These are phyloP conservation scores for Paramecium primaurelia DNA, from an alignment of 73 alveolate species.

Conservation along the genomic window DNA sequence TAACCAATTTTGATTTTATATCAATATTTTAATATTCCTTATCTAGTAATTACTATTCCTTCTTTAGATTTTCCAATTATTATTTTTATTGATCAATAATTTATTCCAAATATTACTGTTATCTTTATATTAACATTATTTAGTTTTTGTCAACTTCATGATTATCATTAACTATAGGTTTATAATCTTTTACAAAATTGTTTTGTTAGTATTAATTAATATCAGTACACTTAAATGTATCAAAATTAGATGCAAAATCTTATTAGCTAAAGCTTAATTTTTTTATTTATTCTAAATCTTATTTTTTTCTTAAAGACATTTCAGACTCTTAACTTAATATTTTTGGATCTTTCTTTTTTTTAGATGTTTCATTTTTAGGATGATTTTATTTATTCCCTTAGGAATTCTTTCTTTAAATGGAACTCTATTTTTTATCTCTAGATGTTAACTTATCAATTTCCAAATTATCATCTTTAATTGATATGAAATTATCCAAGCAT, in stretches of 20 bases:
- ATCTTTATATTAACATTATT: background rate
- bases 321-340: background rate
- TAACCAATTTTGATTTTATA: background rate
- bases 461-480: background rate
- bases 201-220: background rate
- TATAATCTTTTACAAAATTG: background rate
- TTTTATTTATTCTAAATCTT: background rate
- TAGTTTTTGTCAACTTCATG: background rate
- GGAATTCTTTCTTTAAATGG: background rate
- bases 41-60: background rate
- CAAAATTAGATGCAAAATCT: background rate
- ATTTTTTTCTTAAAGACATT: background rate
- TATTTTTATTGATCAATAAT: background rate
- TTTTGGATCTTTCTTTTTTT: background rate
- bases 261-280: background rate
- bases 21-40: background rate
- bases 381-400: background rate
- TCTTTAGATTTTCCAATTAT: background rate
- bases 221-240: background rate
- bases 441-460: background rate
- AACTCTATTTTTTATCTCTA: background rate
- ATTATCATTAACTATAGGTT: background rate
- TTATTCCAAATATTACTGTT: background rate
- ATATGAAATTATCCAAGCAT: background rate
- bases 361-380: background rate